Evolutionary conservation across 2,329 filamentous ascomycete genomes (phyloP).

Genomic region (Hypoxylon sp.): DNA sequence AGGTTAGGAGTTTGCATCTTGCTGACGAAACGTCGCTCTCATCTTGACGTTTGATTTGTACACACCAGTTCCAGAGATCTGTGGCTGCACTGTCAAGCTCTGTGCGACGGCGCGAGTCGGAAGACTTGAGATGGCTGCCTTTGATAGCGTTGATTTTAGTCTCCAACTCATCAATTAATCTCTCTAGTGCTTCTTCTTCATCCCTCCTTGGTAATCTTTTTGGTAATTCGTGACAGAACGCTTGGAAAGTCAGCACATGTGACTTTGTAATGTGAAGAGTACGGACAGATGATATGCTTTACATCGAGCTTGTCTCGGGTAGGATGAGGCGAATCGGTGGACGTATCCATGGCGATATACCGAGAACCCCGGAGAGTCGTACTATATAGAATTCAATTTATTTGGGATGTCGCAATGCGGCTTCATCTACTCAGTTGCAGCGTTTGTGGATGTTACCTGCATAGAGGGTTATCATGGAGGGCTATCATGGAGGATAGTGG

Average conservation of each 20-base stretch:
- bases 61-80: slow-evolving; percentile 77
- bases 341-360: slow-evolving; percentile 34
- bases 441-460: slow-evolving; percentile 23
- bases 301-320: slow-evolving; percentile 53
- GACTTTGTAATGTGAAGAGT: slow-evolving; percentile 27
- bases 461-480: slow-evolving; percentile 13
- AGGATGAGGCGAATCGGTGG: slow-evolving; percentile 31
- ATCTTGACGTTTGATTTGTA: slow-evolving; percentile 63
- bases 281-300: slow-evolving; percentile 54
- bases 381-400: slow-evolving; percentile 20
- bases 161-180: slow-evolving; percentile 61
- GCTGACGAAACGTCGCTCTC: slow-evolving; percentile 41
- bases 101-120: slow-evolving; percentile 54
- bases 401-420: slow-evolving; percentile 25
- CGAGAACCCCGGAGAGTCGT: slow-evolving; percentile 3
- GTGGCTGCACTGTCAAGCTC: slow-evolving; percentile 71
- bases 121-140: slow-evolving; percentile 53
- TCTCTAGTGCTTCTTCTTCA: slow-evolving; percentile 48
- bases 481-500: slow-evolving; percentile 16
- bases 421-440: slow-evolving; percentile 23
- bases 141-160: slow-evolving; percentile 57
- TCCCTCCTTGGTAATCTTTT: slow-evolving; percentile 50
- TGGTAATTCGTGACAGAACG: slow-evolving; percentile 51
- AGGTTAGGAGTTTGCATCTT: slow-evolving; percentile 56
- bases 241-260: slow-evolving; percentile 41